phyloP scores from a whole-genome alignment of 129 eudicot genomes.

The Deinandra increscens region DNA sequence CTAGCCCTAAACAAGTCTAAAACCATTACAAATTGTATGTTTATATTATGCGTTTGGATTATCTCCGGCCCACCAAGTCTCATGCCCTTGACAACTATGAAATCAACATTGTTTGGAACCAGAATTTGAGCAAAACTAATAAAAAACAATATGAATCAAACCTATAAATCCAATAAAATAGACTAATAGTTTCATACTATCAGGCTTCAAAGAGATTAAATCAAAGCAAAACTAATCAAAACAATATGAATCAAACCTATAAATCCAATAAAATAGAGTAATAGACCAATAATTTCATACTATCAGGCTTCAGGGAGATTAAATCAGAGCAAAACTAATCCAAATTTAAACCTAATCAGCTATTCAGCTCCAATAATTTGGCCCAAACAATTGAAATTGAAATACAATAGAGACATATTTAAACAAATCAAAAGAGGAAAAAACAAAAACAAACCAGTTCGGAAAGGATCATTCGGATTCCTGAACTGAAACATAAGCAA shows the following conservation, averaged over 20 bases:
- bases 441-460: slow-evolving; percentile 43
- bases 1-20: no score
- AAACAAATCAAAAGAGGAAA: neutral
- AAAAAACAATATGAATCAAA: neutral
- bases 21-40: no score
- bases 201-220: neutral
- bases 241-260: neutral
- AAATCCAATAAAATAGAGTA: neutral
- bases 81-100: no score
- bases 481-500: slow-evolving; percentile 70
- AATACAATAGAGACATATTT: neutral
- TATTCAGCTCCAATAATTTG: slow-evolving; percentile 1
- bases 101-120: neutral
- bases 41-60: no score
- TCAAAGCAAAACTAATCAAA: neutral
- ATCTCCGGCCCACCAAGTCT: no score
- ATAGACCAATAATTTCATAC: neutral
- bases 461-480: slow-evolving; percentile 34
- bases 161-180: neutral
- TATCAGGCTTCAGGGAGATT: neutral
- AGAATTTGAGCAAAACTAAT: neutral
- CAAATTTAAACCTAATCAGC: slow-evolving; percentile 15
- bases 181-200: neutral
- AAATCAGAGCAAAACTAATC: neutral
- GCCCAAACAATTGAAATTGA: neutral